Percentiles rank a stretch among this genome's conserved stretches.
Evolutionary conservation across 352 stramenopile genomes (phyloP).

Genomic region (Phytophthora palmivora): DNA sequence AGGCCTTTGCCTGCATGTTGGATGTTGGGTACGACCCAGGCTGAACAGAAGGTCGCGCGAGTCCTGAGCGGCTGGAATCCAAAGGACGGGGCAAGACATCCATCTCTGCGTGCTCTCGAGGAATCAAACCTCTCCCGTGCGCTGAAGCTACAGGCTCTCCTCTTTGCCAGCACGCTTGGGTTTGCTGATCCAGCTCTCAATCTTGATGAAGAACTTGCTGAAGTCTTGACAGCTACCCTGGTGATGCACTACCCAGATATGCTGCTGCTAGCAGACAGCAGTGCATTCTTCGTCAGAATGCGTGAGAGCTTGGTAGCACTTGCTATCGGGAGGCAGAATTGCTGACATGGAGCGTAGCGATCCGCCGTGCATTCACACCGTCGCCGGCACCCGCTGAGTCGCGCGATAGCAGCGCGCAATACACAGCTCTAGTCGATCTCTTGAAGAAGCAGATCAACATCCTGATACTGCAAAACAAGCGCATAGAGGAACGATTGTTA

Average conservation of each 20-base stretch:
- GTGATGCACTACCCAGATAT: background rate
- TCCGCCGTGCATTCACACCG: background rate
- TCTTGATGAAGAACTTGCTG: background rate
- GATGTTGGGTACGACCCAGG: background rate
- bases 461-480: background rate
- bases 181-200: background rate
- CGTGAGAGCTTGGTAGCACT: background rate
- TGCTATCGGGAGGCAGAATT: background rate
- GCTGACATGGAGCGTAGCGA: background rate
- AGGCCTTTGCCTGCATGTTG: background rate
- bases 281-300: background rate
- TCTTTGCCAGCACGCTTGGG: background rate
- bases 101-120: background rate
- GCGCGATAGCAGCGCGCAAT: background rate
- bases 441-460: background rate
- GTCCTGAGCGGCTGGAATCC: background rate
- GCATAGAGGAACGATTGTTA: background rate
- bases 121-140: background rate
- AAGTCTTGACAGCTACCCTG: background rate
- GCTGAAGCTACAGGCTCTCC: background rate
- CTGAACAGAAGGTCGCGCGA: background rate
- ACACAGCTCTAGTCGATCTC: background rate
- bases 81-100: background rate
- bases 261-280: background rate
- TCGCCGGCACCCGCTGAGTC: background rate